phyloP scores from a whole-genome alignment of 306 rosid genomes.

The Ammopiptanthus mongolicus region DNA sequence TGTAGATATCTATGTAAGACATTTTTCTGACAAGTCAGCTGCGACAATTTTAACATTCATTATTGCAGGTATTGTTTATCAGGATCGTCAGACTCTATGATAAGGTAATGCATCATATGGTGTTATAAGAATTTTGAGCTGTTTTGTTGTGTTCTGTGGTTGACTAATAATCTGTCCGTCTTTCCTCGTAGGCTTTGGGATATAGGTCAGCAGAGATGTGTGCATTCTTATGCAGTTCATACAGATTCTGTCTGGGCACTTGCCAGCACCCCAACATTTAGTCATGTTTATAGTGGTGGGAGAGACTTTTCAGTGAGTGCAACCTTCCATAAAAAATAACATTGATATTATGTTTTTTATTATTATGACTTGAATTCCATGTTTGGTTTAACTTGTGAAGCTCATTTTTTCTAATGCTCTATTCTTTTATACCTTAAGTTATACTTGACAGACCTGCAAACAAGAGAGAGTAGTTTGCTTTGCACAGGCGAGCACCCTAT shows the following conservation, averaged over 20 bases:
- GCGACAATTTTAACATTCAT: conserved; percentile 11
- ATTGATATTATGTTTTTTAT: neutral
- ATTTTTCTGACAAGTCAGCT: neutral
- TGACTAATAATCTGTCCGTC: conserved; percentile 18
- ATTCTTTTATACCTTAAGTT: conserved; percentile 60
- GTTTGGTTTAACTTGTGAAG: conserved; percentile 21
- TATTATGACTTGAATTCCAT: neutral
- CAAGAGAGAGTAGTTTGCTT: conserved; percentile 94
- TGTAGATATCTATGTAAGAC: conserved; percentile 21
- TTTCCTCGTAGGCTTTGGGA: conserved; percentile 83
- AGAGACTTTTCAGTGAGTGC: conserved; percentile 94
- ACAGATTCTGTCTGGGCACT: conserved; percentile 99
- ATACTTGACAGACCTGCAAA: conserved; percentile 96
- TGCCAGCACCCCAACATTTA: conserved; percentile 93
- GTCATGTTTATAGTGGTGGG: conserved; percentile 98
- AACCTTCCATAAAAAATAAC: conserved; percentile 17
- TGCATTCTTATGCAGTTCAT: conserved; percentile 98
- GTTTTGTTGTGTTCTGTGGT: neutral
- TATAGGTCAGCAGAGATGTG: conserved; percentile 97
- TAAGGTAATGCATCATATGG: conserved; percentile 53
- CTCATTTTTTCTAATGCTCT: conserved; percentile 34
- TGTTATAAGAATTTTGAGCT: conserved; percentile 15
- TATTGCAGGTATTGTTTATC: conserved; percentile 84
- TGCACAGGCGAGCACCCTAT: conserved; percentile 91
- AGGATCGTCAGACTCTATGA: conserved; percentile 99